A percentile compares a stretch with the other conserved stretches of the same genome.
phyloP scores from a whole-genome alignment of 2,329 filamentous ascomycete species.

The Ophiostoma montium region DNA sequence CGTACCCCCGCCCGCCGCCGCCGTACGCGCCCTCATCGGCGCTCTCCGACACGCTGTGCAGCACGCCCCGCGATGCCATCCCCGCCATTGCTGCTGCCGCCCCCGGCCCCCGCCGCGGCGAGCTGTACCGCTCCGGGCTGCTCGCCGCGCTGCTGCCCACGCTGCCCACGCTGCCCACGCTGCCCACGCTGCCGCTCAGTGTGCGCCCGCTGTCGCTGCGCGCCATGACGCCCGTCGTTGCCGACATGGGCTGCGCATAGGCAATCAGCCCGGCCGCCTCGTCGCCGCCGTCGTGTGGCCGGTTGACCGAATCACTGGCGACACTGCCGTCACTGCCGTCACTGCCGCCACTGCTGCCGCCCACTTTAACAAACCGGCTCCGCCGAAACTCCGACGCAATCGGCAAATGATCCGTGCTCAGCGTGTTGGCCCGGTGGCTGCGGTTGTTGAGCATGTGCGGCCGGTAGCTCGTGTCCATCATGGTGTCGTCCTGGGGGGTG shows the following conservation, averaged over 20 bases:
- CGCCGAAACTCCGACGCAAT: slow-evolving; percentile 25
- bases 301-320: neutral
- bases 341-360: neutral
- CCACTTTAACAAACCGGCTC: slow-evolving; percentile 15
- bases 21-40: neutral
- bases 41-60: neutral
- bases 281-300: slow-evolving; percentile 13
- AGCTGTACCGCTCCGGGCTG: slow-evolving; percentile 9
- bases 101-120: neutral
- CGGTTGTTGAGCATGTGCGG: slow-evolving; percentile 8
- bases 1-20: neutral
- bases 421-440: slow-evolving; percentile 8
- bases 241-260: slow-evolving; percentile 23
- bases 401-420: slow-evolving; percentile 26
- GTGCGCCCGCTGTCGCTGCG: neutral
- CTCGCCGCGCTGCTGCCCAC: neutral
- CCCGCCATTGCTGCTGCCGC: neutral
- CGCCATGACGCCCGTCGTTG: neutral
- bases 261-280: slow-evolving; percentile 20
- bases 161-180: neutral
- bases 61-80: too few relatives aligned
- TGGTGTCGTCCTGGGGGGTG: neutral
- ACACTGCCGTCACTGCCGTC: neutral
- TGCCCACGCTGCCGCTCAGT: neutral
- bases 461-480: slow-evolving; percentile 12